Percentiles rank a stretch among this genome's conserved stretches.
phyloP scores from a whole-genome alignment of 208 protist species.

The Acanthamoeba quina region DNA sequence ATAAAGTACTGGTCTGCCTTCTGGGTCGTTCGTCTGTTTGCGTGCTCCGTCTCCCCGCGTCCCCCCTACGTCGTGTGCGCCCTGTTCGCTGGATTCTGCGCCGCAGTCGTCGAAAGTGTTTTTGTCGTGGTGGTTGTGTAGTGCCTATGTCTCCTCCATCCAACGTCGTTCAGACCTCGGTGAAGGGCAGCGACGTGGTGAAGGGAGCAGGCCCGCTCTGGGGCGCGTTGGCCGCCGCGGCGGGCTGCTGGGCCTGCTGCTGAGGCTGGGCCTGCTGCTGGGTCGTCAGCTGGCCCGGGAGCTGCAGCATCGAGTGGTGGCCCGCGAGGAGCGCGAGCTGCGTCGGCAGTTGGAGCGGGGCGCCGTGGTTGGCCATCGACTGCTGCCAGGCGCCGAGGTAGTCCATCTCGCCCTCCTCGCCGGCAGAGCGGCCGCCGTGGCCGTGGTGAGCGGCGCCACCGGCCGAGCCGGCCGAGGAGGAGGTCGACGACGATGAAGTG shows the following conservation, averaged over 20 bases:
- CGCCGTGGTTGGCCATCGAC: slow-evolving; percentile 10
- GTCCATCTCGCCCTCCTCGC: slow-evolving; percentile 22
- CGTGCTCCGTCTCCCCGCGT: too few relatives aligned
- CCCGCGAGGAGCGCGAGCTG: slow-evolving; percentile 4
- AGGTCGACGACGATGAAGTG: background rate
- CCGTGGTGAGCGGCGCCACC: background rate
- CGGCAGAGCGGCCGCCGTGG: background rate
- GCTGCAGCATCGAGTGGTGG: background rate
- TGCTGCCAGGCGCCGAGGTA: slow-evolving; percentile 38
- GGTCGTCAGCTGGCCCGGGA: background rate
- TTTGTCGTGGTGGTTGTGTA: background rate
- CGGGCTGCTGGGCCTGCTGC: background rate
- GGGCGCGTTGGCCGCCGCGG: background rate
- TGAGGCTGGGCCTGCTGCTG: background rate
- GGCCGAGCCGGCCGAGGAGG: background rate
- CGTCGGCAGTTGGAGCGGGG: background rate
- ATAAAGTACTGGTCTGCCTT: too few relatives aligned
- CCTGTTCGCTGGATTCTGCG: too few relatives aligned
- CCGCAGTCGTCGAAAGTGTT: too few relatives aligned
- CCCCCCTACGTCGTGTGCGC: too few relatives aligned
- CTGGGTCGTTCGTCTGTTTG: too few relatives aligned
- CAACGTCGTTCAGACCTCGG: background rate
- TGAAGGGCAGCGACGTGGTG: slow-evolving; percentile 26
- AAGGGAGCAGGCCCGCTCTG: slow-evolving; percentile 14
- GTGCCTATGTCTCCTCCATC: background rate